phyloP scores from a whole-genome alignment of 495 filamentous ascomycete species.

The Aspergillus nanangensis region DNA sequence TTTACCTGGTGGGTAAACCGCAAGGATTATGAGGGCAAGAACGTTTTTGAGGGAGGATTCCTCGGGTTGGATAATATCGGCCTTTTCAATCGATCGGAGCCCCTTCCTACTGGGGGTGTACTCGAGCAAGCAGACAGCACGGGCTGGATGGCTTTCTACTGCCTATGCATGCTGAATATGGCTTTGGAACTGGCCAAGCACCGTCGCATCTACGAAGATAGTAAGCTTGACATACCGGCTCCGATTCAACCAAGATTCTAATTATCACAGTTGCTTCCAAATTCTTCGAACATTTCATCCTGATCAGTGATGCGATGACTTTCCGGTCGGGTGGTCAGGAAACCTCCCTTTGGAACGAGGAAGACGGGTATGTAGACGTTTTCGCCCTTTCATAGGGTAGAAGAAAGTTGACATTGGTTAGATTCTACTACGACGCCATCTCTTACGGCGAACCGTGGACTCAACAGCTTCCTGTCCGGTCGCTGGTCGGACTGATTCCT shows the following conservation, averaged over 20 bases:
- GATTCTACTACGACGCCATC: slow-evolving; percentile 97
- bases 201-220: slow-evolving; percentile 94
- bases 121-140: slow-evolving; percentile 96
- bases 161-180: slow-evolving; percentile 92
- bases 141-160: slow-evolving; percentile 99
- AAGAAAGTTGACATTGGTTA: slow-evolving; percentile 14
- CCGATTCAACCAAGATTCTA: slow-evolving; percentile 2
- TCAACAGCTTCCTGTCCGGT: slow-evolving; percentile 86
- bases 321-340: slow-evolving; percentile 74
- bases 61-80: slow-evolving; percentile 97
- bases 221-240: slow-evolving; percentile 16
- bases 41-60: slow-evolving; percentile 96
- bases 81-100: slow-evolving; percentile 96
- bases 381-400: no score
- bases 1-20: slow-evolving; percentile 99
- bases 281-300: slow-evolving; percentile 97
- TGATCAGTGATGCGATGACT: slow-evolving; percentile 97
- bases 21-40: slow-evolving; percentile 90
- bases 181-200: slow-evolving; percentile 92
- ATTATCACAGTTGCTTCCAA: slow-evolving; percentile 69
- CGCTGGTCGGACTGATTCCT: slow-evolving; percentile 88
- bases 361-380: slow-evolving; percentile 65
- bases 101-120: slow-evolving; percentile 85
- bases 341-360: slow-evolving; percentile 88
- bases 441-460: slow-evolving; percentile 90